Conservation (phyloP, 2,329 filamentous ascomycete species). For the Diaporthe ilicicola region DNA sequence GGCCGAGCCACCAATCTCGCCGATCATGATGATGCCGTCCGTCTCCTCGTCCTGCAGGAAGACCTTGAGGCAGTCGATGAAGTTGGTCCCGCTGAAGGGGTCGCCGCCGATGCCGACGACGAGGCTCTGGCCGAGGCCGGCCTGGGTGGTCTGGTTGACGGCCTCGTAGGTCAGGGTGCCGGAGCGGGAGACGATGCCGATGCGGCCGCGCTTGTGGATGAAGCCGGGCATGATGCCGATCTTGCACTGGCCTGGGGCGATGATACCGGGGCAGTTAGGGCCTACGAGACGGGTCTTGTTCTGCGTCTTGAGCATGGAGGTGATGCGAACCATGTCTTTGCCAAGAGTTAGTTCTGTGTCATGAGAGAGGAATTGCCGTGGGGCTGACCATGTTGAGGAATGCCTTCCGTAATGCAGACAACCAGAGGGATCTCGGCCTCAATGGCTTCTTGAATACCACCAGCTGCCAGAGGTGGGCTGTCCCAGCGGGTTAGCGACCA, state of each 20-base stretch:
- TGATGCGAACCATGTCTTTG: conserved; percentile 98
- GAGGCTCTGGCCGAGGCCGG: conserved; percentile 95
- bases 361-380: conserved; percentile 20
- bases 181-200: conserved; percentile 97
- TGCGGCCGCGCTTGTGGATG: conserved; percentile 99
- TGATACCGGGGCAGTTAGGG: conserved; percentile 98
- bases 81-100: conserved; percentile 98
- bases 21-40: conserved; percentile 99
- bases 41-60: conserved; percentile 97
- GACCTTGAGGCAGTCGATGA: conserved; percentile 98
- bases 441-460: conserved; percentile 96
- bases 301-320: conserved; percentile 96
- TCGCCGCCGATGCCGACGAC: conserved; percentile 98
- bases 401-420: conserved; percentile 98
- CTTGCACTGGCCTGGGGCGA: conserved; percentile 96
- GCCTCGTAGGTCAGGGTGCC: conserved; percentile 99
- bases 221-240: conserved; percentile 99
- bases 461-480: conserved; percentile 89
- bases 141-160: conserved; percentile 98
- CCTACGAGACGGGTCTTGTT: conserved; percentile 96
- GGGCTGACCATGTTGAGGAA: conserved; percentile 88
- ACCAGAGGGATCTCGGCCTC: conserved; percentile 91
- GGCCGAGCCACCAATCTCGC: conserved; percentile 96
- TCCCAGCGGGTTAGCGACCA: conserved; percentile 23
- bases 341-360: conserved; percentile 30